Percentiles rank a stretch among this genome's conserved stretches.
Conservation (phyloP, 2,329 filamentous ascomycete species). For the Fusarium sp. region DNA sequence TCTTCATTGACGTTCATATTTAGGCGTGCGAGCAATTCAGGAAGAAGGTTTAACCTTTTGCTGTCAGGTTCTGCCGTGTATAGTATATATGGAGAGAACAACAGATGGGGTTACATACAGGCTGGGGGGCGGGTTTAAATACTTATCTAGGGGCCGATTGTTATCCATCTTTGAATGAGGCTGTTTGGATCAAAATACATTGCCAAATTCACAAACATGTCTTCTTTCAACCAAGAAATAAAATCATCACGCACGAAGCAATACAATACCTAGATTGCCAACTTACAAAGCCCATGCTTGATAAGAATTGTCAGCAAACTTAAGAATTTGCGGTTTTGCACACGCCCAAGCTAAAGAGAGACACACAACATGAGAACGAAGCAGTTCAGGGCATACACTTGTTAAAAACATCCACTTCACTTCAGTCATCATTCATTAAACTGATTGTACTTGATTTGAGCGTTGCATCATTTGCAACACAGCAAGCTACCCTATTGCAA, state of each 20-base stretch:
- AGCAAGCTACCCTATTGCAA: background rate
- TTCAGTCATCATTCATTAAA: background rate
- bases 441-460: background rate
- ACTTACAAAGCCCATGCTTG: background rate
- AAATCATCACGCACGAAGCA: background rate
- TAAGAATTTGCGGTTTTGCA: background rate
- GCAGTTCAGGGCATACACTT: background rate
- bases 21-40: background rate
- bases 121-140: background rate
- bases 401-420: background rate
- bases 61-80: background rate
- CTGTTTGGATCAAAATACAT: background rate
- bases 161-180: background rate
- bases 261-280: too few relatives aligned
- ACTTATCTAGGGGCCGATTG: background rate
- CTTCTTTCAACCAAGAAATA: background rate
- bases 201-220: background rate
- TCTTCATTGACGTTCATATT: background rate
- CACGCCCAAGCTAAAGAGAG: background rate
- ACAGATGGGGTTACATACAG: background rate
- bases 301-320: background rate
- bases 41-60: background rate
- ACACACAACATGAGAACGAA: background rate
- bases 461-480: background rate
- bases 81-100: background rate